Evolutionary conservation across 2,329 filamentous ascomycete species (phyloP).

Genomic region (Tolypocladium capitatum): DNA sequence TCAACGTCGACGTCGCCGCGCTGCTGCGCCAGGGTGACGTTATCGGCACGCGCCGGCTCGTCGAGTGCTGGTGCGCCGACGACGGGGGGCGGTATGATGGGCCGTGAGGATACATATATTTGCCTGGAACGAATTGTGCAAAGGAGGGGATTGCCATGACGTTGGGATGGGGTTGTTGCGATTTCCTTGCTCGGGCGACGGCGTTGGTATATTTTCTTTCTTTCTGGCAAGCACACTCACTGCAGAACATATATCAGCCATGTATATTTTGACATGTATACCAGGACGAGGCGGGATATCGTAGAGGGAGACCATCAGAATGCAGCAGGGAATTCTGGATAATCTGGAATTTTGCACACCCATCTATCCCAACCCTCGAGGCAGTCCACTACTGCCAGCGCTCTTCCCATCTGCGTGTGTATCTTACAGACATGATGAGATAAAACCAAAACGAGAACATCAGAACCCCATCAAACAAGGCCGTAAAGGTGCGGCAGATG

Average conservation of each 20-base stretch:
- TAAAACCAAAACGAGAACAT: not conserved
- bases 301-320: not conserved
- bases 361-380: not conserved
- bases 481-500: not conserved
- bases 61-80: slow-evolving; percentile 52
- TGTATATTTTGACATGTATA: not conserved
- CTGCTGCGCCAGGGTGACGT: slow-evolving; percentile 55
- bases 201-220: not conserved
- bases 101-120: slow-evolving; percentile 10
- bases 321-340: not conserved
- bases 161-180: not conserved
- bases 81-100: slow-evolving; percentile 23
- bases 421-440: not conserved
- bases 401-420: not conserved
- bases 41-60: slow-evolving; percentile 54
- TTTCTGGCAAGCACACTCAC: not conserved
- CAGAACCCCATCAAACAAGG: not conserved
- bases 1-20: slow-evolving; percentile 68
- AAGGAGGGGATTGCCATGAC: too few relatives aligned
- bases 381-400: not conserved
- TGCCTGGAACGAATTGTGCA: too few relatives aligned
- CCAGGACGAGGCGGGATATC: not conserved
- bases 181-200: not conserved
- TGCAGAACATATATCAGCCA: not conserved
- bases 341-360: not conserved